Evolutionary conservation across 1,139 yeast genomes (phyloP).

Genomic region (Wickerhamomyces sp.): DNA sequence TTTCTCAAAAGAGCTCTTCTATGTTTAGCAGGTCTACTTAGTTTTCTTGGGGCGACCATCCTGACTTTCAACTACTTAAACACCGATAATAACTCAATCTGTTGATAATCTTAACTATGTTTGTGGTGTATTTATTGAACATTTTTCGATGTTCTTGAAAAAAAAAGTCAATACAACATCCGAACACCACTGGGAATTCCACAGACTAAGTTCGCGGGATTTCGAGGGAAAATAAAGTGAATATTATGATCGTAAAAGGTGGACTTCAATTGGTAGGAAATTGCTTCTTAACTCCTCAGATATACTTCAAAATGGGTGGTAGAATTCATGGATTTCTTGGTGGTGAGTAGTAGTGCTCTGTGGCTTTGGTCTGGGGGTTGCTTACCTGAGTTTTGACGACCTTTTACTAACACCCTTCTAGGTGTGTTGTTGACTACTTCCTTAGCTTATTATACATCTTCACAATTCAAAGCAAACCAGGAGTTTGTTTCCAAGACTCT

Average conservation of each 20-base stretch:
- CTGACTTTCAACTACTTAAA: not conserved
- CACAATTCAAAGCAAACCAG: constrained; percentile 49
- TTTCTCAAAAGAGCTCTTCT: constrained; percentile 53
- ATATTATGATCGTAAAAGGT: no score
- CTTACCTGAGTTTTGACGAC: not conserved
- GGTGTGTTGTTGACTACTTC: constrained; percentile 67
- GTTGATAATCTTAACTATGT: not conserved
- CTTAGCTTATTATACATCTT: constrained; percentile 59
- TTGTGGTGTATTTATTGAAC: not conserved
- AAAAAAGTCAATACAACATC: not conserved
- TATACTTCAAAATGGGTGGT: constrained; percentile 43
- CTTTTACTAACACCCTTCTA: constrained; percentile 11
- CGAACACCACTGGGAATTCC: constrained; percentile 1
- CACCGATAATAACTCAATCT: not conserved
- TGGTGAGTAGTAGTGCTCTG: constrained; percentile 27
- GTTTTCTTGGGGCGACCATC: constrained; percentile 22
- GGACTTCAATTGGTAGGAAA: no score
- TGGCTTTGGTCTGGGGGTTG: no score
- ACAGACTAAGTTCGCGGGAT: not conserved
- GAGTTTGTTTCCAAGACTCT: constrained; percentile 44
- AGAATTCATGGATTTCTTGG: constrained; percentile 68
- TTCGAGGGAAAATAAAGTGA: not conserved
- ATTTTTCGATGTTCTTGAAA: not conserved
- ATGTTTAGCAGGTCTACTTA: constrained; percentile 29
- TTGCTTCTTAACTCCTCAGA: no score